Conservation (phyloP, 2,329 filamentous ascomycete species). For the Westerdykella ornata region DNA sequence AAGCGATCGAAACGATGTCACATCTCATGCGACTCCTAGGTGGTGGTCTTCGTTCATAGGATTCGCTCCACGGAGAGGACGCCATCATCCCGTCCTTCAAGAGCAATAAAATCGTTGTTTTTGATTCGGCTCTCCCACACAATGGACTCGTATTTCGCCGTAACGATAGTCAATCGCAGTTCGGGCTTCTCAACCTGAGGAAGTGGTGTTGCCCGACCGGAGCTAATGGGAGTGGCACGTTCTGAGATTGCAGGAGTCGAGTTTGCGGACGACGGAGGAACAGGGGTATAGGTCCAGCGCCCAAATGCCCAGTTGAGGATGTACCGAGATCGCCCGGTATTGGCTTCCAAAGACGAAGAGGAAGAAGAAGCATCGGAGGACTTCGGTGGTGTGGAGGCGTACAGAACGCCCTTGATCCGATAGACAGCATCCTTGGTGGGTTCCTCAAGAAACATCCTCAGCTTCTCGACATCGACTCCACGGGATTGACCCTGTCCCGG, state of each 20-base stretch:
- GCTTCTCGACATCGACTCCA: constrained; percentile 54
- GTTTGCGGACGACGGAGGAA: constrained; percentile 29
- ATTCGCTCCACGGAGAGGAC: constrained; percentile 17
- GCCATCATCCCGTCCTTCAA: constrained; percentile 19
- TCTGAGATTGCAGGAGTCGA: constrained; percentile 18
- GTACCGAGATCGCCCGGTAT: constrained; percentile 51
- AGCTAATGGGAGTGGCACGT: constrained; percentile 15
- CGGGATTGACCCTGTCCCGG: constrained; percentile 44
- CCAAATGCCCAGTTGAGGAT: constrained; percentile 99
- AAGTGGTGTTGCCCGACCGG: constrained; percentile 18
- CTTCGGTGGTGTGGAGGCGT: constrained; percentile 41
- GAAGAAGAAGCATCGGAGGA: constrained; percentile 34
- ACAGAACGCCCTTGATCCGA: constrained; percentile 73
- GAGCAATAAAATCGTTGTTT: constrained; percentile 41
- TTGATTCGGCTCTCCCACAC: constrained; percentile 73
- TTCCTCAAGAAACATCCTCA: constrained; percentile 52
- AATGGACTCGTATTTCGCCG: constrained; percentile 64
- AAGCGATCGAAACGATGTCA: too few relatives aligned
- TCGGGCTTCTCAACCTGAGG: constrained; percentile 48
- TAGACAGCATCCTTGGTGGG: constrained; percentile 93
- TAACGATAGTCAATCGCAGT: constrained; percentile 67
- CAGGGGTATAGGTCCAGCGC: constrained; percentile 79
- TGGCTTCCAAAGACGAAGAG: constrained; percentile 31
- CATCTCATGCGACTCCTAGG: too few relatives aligned
- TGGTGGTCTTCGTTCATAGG: constrained; percentile 1